Base-by-base conservation (phyloP, 164 flowering plant species). In the Tetracentron sinense region DNA sequence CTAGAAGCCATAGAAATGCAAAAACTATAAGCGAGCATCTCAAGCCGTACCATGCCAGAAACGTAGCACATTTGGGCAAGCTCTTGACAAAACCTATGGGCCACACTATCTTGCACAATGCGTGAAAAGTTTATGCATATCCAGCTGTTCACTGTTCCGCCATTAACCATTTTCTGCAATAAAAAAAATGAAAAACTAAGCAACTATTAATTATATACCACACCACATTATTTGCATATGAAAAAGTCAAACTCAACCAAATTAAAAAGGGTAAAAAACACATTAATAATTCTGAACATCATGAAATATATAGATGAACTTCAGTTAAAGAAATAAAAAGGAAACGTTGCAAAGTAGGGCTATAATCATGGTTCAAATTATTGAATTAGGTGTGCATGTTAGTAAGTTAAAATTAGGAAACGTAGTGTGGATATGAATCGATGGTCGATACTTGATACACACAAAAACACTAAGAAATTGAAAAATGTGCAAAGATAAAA, bases 91-190 rank as follows among this genome's bases (percentile, higher is more conserved):
- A 94, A 94, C 0, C 74, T 78, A 33, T 84, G 82, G 2, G 96
- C 96, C 14, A 77, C 78, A 59, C 66, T 77, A 14, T 91, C 96
- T 80, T 87, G 96, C 21, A 90, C 91, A 53, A 48, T 72, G 23
- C 93, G 82, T 0, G 97, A 82, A 60, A 94, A 94, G 64, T 88
- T 94, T 0, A 91, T 81, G 74, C 96, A 94, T 42, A 85, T 81
- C 99, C 99, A 91, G 59, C 72, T 70, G 71, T 79, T 85, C 8
- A 94, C 97, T 2, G 83, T 86, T 11, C 99, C 96, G 2, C 99
- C 96, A 78, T 91, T 84, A 30, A 89, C 90, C 92, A 86, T 81
- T 80, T 83, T 86, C 92, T 86, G 82, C 52, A 62, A 51, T 17
- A 66, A 57, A 67, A 14, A 21, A 23, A 11, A 52, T 44, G 50